Evolutionary conservation across 345 rosid species (phyloP).

Genomic region (Hibiscus syriacus): DNA sequence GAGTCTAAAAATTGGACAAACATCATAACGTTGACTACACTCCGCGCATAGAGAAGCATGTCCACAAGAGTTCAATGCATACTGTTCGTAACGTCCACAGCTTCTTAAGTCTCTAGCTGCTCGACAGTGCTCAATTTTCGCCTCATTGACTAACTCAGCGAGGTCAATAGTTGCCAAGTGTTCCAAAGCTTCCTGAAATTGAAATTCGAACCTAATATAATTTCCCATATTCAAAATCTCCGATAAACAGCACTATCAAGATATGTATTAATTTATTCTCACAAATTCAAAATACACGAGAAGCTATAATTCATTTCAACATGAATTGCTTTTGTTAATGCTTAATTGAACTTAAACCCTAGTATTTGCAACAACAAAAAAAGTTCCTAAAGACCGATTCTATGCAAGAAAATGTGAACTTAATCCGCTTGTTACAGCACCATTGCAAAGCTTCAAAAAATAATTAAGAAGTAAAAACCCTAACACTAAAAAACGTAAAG

Average conservation of each 20-base stretch:
- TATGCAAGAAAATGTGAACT: neutral
- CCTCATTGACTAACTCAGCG: constrained; percentile 71
- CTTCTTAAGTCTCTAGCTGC: constrained; percentile 93
- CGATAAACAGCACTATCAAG: neutral
- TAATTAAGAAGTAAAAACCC: constrained; percentile 8
- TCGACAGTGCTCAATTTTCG: constrained; percentile 76
- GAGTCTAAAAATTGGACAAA: constrained; percentile 82
- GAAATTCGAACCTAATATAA: constrained; percentile 7
- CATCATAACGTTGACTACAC: constrained; percentile 74
- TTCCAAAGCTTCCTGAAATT: constrained; percentile 76
- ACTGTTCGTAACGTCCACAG: constrained; percentile 68
- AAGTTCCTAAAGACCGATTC: neutral
- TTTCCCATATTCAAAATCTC: neutral
- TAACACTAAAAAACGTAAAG: neutral
- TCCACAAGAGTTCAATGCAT: constrained; percentile 64
- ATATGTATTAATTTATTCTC: neutral
- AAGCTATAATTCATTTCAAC: neutral
- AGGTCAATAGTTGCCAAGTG: constrained; percentile 72
- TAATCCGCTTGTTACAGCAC: neutral
- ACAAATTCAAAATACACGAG: neutral
- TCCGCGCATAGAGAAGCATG: constrained; percentile 90
- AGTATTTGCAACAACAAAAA: neutral
- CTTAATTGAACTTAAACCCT: neutral
- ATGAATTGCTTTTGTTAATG: no score
- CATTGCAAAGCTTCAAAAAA: neutral